Percentiles rank a stretch among this genome's conserved stretches.
Conservation (phyloP, 208 protist species). For the Trypanosoma cruzi region DNA sequence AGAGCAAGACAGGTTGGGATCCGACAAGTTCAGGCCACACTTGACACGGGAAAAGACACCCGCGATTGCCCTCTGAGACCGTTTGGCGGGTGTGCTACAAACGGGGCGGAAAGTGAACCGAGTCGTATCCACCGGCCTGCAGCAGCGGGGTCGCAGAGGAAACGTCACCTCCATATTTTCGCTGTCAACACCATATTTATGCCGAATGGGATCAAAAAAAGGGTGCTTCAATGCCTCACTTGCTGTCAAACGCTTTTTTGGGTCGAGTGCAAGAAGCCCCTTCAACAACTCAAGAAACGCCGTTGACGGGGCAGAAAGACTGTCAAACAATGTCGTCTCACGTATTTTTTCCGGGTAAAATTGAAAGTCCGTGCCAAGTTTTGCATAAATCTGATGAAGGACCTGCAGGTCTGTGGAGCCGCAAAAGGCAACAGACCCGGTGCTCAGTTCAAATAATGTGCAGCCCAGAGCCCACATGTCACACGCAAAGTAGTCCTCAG, state of each 20-base stretch:
- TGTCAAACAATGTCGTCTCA: constrained; percentile 44
- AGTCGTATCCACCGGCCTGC: constrained; percentile 3
- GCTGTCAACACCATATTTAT: constrained; percentile 2
- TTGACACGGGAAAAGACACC: background rate
- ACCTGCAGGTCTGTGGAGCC: constrained; percentile 67
- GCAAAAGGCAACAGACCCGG: constrained; percentile 50
- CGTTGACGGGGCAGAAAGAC: constrained; percentile 31
- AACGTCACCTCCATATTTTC: constrained; percentile 18
- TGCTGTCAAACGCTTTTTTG: constrained; percentile 44
- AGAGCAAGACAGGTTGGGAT: constrained; percentile 13
- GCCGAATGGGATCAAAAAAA: constrained; percentile 42
- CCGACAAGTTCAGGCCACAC: background rate
- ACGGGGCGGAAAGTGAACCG: constrained; percentile 20
- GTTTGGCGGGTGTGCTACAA: constrained; percentile 14
- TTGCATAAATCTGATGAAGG: constrained; percentile 57
- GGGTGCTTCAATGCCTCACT: constrained; percentile 56
- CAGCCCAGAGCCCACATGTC: constrained; percentile 85
- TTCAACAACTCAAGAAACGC: constrained; percentile 49
- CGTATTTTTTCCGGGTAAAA: constrained; percentile 39
- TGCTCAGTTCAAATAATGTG: constrained; percentile 72
- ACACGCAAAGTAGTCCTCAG: constrained; percentile 45
- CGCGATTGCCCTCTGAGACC: background rate
- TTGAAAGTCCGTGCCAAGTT: constrained; percentile 56
- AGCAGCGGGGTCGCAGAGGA: constrained; percentile 8
- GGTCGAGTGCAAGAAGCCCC: constrained; percentile 63